A percentile compares a stretch with the other conserved stretches of the same genome.
These are phyloP conservation scores for Oemleria cerasiformis DNA, from an alignment of 306 rosid genomes.

Conservation along the genomic window DNA sequence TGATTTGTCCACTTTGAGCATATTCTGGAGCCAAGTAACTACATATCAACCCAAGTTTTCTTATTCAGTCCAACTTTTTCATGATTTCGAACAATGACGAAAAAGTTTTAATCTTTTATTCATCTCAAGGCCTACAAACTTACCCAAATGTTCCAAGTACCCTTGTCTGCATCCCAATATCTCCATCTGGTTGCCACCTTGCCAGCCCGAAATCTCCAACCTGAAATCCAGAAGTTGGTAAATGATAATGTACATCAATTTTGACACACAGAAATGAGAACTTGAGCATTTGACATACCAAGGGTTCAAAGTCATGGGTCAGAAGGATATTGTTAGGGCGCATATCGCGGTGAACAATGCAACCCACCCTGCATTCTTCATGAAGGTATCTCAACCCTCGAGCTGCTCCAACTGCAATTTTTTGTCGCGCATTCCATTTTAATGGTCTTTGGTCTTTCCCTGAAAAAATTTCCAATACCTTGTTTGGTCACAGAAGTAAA, in stretches of 20 bases:
- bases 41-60: conserved; percentile 7
- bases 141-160: conserved; percentile 96
- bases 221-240: conserved; percentile 36
- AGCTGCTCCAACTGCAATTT: conserved; percentile 89
- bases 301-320: conserved; percentile 96
- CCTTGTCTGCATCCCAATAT: conserved; percentile 85
- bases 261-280: background rate
- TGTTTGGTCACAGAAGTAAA: background rate
- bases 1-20: conserved; percentile 94
- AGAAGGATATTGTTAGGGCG: conserved; percentile 95
- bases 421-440: conserved; percentile 83
- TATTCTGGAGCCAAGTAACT: conserved; percentile 98
- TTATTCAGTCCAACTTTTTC: background rate
- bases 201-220: conserved; percentile 99
- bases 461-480: conserved; percentile 35
- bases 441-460: conserved; percentile 48
- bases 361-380: conserved; percentile 99
- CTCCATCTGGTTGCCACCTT: conserved; percentile 98
- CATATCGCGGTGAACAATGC: conserved; percentile 95
- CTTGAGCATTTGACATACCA: conserved; percentile 47
- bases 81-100: too few relatives aligned
- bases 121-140: background rate
- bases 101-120: background rate
- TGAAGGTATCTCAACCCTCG: conserved; percentile 98
- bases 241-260: too few relatives aligned